Evolutionary conservation across 2,329 filamentous ascomycete genomes (phyloP).

Genomic region (Trichoderma sp.): DNA sequence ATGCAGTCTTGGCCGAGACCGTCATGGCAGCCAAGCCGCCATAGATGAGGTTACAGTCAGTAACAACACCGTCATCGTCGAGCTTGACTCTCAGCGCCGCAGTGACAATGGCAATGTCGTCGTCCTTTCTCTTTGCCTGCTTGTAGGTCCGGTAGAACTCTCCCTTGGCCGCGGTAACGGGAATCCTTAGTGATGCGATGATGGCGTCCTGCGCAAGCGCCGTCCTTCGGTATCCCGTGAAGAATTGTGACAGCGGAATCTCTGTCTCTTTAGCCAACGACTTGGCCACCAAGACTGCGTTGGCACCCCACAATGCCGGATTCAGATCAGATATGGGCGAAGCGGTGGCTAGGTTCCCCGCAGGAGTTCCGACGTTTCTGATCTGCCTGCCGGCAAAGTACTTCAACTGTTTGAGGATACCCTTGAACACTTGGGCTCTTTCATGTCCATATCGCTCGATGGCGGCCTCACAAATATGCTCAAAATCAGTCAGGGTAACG

Average conservation of each 20-base stretch:
- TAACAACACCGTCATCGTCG: slow-evolving; percentile 67
- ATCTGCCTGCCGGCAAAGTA: slow-evolving; percentile 97
- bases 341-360: slow-evolving; percentile 90
- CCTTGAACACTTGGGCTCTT: slow-evolving; percentile 79
- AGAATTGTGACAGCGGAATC: slow-evolving; percentile 91
- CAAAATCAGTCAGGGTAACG: slow-evolving; percentile 86
- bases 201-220: slow-evolving; percentile 79
- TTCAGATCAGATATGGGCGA: slow-evolving; percentile 97
- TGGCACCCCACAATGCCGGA: slow-evolving; percentile 86
- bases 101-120: slow-evolving; percentile 97
- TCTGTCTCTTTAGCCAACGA: slow-evolving; percentile 72
- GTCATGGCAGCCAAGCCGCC: slow-evolving; percentile 95
- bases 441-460: slow-evolving; percentile 73
- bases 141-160: slow-evolving; percentile 92
- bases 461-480: slow-evolving; percentile 78
- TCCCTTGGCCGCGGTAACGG: slow-evolving; percentile 69
- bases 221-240: slow-evolving; percentile 86
- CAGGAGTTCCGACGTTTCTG: slow-evolving; percentile 94
- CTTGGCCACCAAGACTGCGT: slow-evolving; percentile 78
- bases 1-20: slow-evolving; percentile 78
- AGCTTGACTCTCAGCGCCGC: slow-evolving; percentile 77
- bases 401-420: slow-evolving; percentile 88
- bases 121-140: slow-evolving; percentile 94
- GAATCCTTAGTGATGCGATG: slow-evolving; percentile 85
- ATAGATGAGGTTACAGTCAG: slow-evolving; percentile 79